Percentiles rank a stretch among this genome's conserved stretches.
These are phyloP conservation scores for Xylariaceae sp. DNA, from an alignment of 2,329 filamentous ascomycete genomes.

Conservation along the genomic window DNA sequence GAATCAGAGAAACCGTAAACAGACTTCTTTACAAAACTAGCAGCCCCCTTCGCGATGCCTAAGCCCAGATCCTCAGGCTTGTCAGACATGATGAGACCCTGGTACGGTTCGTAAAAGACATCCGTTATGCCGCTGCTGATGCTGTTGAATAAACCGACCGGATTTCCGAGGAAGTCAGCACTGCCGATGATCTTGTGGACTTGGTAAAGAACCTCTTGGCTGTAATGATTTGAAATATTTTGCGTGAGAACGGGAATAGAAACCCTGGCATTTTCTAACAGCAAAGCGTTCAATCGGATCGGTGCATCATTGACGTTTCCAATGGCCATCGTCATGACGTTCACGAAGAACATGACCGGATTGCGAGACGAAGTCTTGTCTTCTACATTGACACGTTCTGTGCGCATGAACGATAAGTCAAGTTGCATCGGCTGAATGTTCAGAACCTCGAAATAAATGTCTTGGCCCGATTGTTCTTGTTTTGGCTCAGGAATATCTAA, in stretches of 20 bases:
- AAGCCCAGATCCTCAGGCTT: conserved; percentile 92
- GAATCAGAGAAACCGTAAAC: conserved; percentile 97
- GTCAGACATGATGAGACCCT: conserved; percentile 95
- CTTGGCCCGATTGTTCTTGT: conserved; percentile 80
- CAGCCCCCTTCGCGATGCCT: conserved; percentile 94
- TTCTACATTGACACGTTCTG: conserved; percentile 93
- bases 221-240: conserved; percentile 92
- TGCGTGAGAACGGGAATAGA: conserved; percentile 81
- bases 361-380: conserved; percentile 90
- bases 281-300: conserved; percentile 86
- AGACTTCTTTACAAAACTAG: conserved; percentile 97
- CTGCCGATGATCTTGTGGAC: conserved; percentile 97
- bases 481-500: conserved; percentile 92
- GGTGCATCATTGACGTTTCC: conserved; percentile 99
- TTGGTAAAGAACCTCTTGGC: conserved; percentile 93
- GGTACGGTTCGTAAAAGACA: conserved; percentile 99
- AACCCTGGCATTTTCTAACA: conserved; percentile 93
- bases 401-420: conserved; percentile 94
- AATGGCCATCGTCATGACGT: conserved; percentile 98
- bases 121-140: conserved; percentile 96
- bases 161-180: conserved; percentile 96
- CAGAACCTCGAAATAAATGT: conserved; percentile 96
- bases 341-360: conserved; percentile 98
- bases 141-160: conserved; percentile 96
- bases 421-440: conserved; percentile 99